Percentiles rank a stretch among this genome's conserved stretches.
Evolutionary conservation across 1,284 basidiomycete genomes (phyloP).

Genomic region (Omphalotus olearius): DNA sequence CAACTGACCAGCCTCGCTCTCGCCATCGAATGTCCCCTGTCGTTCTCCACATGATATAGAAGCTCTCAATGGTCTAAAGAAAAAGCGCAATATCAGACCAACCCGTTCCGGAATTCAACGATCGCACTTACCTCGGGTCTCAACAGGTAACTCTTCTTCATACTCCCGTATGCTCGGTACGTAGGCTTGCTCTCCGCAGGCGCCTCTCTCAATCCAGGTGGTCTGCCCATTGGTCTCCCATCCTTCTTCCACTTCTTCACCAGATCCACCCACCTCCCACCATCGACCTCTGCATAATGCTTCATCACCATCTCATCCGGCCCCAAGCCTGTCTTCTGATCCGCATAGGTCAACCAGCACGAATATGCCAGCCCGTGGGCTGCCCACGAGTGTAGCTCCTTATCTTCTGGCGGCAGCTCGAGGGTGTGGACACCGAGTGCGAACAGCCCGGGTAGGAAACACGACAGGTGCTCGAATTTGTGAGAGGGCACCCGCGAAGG

Average conservation of each 20-base stretch:
- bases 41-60: conserved; percentile 68
- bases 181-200: conserved; percentile 16
- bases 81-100: conserved; percentile 5
- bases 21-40: conserved; percentile 69
- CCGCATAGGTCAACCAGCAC: conserved; percentile 63
- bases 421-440: conserved; percentile 66
- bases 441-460: conserved; percentile 73
- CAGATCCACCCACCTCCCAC: conserved; percentile 48
- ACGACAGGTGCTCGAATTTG: conserved; percentile 70
- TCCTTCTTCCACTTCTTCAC: conserved; percentile 36
- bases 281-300: conserved; percentile 16
- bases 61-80: conserved; percentile 59
- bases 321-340: conserved; percentile 55
- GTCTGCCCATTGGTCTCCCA: conserved; percentile 2
- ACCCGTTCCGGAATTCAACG: neutral
- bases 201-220: conserved; percentile 48
- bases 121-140: conserved; percentile 57
- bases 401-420: conserved; percentile 17
- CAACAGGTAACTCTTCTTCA: conserved; percentile 45
- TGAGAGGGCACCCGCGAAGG: conserved; percentile 34
- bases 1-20: conserved; percentile 70
- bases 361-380: conserved; percentile 67
- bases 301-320: conserved; percentile 53
- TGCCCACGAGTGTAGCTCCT: conserved; percentile 53
- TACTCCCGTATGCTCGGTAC: conserved; percentile 47